Evolutionary conservation across 176 grass and related monocot species (phyloP).

Genomic region (Oryza glaberrima): DNA sequence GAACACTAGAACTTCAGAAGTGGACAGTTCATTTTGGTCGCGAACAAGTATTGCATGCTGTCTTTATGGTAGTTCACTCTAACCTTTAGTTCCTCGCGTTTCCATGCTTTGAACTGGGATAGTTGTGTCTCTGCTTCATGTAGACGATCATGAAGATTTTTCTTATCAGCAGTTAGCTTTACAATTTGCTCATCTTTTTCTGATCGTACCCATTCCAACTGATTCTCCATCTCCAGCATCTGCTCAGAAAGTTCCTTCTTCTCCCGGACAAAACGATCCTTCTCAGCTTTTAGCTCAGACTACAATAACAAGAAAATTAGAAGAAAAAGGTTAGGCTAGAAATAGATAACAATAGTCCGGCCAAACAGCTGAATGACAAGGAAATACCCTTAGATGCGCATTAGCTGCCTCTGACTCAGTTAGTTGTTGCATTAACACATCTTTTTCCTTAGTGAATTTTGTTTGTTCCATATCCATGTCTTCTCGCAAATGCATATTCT

Average conservation of each 20-base stretch:
- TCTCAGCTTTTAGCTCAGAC: slow-evolving; percentile 91
- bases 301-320: slow-evolving; percentile 51
- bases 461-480: slow-evolving; percentile 76
- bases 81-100: slow-evolving; percentile 92
- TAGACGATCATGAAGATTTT: slow-evolving; percentile 75
- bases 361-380: slow-evolving; percentile 31
- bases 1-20: slow-evolving; percentile 10
- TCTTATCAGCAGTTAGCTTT: slow-evolving; percentile 78
- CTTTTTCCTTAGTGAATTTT: slow-evolving; percentile 68
- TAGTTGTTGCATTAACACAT: slow-evolving; percentile 49
- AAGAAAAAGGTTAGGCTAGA: slow-evolving; percentile 15
- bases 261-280: slow-evolving; percentile 61
- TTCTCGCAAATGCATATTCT: slow-evolving; percentile 77
- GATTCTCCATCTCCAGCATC: slow-evolving; percentile 74
- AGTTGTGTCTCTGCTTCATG: slow-evolving; percentile 85
- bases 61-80: slow-evolving; percentile 18
- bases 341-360: slow-evolving; percentile 34
- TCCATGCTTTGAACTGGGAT: slow-evolving; percentile 67
- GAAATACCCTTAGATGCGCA: slow-evolving; percentile 68
- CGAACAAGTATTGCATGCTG: not conserved
- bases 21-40: slow-evolving; percentile 9
- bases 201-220: slow-evolving; percentile 94
- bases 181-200: slow-evolving; percentile 87
- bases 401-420: slow-evolving; percentile 63
- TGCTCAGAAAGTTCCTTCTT: slow-evolving; percentile 69